A percentile compares a stretch with the other conserved stretches of the same genome.
Evolutionary conservation across 2,329 filamentous ascomycete genomes (phyloP).

Genomic region (Penicillium crustosum): DNA sequence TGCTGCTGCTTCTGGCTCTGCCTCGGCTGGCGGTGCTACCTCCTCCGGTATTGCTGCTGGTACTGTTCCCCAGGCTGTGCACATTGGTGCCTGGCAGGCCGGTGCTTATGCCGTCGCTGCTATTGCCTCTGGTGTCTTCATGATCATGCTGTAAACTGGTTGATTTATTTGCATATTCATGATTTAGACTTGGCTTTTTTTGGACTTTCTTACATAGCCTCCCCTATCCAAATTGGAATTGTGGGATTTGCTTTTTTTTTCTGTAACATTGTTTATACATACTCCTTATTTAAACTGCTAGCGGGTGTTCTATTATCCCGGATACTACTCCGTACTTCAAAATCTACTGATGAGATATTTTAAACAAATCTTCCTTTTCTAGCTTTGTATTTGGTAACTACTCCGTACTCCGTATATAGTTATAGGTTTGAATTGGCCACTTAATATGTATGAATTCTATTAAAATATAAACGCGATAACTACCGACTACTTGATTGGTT

Average conservation of each 20-base stretch:
- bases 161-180: conserved; percentile 1
- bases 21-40: conserved; percentile 17
- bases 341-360: background rate
- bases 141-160: conserved; percentile 48
- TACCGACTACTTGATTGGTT: background rate
- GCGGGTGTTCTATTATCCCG: conserved; percentile 11
- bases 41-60: conserved; percentile 37
- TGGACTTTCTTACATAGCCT: background rate
- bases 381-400: background rate
- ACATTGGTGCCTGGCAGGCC: conserved; percentile 43
- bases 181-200: conserved; percentile 1
- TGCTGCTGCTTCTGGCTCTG: conserved; percentile 20
- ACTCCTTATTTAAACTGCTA: conserved; percentile 10
- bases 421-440: background rate
- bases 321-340: conserved; percentile 2
- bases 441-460: background rate
- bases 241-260: conserved; percentile 6
- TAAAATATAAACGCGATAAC: background rate
- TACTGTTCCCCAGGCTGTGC: conserved; percentile 36
- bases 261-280: conserved; percentile 19
- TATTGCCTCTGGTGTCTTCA: conserved; percentile 45
- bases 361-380: background rate
- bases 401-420: too few relatives aligned
- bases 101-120: conserved; percentile 47
- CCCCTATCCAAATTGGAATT: background rate